Evolutionary conservation across 306 rosid species (phyloP).

Genomic region (Glycine latifolia): DNA sequence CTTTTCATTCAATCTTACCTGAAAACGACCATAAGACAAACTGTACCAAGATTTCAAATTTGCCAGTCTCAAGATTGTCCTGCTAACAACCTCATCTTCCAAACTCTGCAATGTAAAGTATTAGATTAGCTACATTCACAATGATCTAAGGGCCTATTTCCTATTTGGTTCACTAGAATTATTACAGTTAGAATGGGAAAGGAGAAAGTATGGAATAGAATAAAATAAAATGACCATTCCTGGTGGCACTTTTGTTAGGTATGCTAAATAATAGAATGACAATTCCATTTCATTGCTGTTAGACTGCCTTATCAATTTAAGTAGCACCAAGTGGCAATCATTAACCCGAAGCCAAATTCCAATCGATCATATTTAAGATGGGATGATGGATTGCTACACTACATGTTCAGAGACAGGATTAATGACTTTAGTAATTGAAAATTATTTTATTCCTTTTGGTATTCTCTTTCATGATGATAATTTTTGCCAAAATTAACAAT

Average conservation of each 20-base stretch:
- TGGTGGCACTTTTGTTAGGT: neutral
- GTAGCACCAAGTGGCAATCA: conserved; percentile 28
- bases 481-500: conserved; percentile 5
- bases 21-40: conserved; percentile 94
- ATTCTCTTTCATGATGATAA: conserved; percentile 7
- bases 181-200: conserved; percentile 22
- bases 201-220: conserved; percentile 10
- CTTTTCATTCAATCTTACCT: conserved; percentile 58
- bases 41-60: conserved; percentile 93
- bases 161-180: conserved; percentile 24
- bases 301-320: no score
- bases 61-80: conserved; percentile 81
- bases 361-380: neutral
- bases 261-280: conserved; percentile 27
- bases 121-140: conserved; percentile 34
- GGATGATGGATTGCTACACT: neutral
- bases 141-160: conserved; percentile 17
- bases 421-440: conserved; percentile 13
- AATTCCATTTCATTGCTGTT: conserved; percentile 9
- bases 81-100: conserved; percentile 96
- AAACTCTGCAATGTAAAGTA: conserved; percentile 72
- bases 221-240: conserved; percentile 32
- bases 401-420: conserved; percentile 17
- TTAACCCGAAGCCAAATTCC: conserved; percentile 17
- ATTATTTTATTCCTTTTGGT: neutral